These are phyloP conservation scores for Pyricularia sp. DNA, from an alignment of 2,329 filamentous ascomycete species.

Conservation along the genomic window DNA sequence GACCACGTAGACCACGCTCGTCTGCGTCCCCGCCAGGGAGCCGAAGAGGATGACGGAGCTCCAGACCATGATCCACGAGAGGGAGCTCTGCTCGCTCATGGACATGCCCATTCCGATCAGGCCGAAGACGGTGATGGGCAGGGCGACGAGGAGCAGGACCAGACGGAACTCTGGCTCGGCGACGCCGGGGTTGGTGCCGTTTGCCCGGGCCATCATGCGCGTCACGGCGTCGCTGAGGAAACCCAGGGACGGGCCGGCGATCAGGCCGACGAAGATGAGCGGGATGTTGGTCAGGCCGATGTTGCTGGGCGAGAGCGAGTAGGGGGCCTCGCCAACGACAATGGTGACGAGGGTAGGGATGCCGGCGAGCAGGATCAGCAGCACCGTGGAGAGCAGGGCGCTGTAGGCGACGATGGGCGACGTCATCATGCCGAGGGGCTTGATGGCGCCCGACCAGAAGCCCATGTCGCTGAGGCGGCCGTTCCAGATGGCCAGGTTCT, in stretches of 20 bases:
- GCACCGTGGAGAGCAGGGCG: conserved; percentile 1
- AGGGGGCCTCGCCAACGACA: conserved; percentile 42
- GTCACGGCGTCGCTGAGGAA: background rate
- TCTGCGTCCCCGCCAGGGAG: background rate
- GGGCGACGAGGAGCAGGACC: conserved; percentile 1
- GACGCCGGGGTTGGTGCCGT: conserved; percentile 1
- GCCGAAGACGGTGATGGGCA: conserved; percentile 4
- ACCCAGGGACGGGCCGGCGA: conserved; percentile 1
- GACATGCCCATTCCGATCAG: conserved; percentile 2
- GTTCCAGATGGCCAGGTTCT: conserved; percentile 3
- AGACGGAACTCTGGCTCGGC: conserved; percentile 7
- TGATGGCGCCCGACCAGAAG: conserved; percentile 4
- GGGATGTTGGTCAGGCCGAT: conserved; percentile 50
- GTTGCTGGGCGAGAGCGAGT: conserved; percentile 38
- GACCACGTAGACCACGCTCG: conserved; percentile 4
- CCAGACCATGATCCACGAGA: conserved; percentile 5
- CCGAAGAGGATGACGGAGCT: conserved; percentile 1
- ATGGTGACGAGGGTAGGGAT: conserved; percentile 27
- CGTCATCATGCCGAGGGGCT: conserved; percentile 5
- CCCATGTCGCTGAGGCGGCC: conserved; percentile 5
- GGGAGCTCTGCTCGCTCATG: background rate
- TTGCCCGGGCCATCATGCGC: conserved; percentile 4
- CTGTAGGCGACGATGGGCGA: conserved; percentile 5
- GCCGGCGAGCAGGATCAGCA: conserved; percentile 4
- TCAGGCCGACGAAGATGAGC: conserved; percentile 41